Base-by-base conservation (phyloP, 306 rosid species). In the Cucumis hystrix region DNA sequence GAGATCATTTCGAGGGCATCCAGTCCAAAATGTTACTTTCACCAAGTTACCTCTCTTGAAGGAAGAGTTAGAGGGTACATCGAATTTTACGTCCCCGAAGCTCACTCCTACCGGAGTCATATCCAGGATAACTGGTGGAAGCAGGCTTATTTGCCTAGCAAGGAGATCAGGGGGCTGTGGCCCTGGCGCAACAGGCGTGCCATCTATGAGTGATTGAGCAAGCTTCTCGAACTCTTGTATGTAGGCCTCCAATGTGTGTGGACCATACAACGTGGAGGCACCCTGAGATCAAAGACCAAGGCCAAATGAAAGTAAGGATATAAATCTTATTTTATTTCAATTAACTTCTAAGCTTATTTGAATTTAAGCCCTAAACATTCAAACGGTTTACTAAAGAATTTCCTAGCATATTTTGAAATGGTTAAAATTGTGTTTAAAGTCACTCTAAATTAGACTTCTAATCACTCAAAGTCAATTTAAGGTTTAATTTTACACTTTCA, bases 161-260 rank as follows among this genome's bases (percentile, higher is more conserved):
- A 91, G 80, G 62, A 91, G 97, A 87, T 94, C 87, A 18, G 98
- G 98, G 30, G 97, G 98, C 52, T 76, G 96, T 47, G 96, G 95
- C 54, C 97, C 98, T 2, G 91, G 35, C 78, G 85, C 87, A 30
- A 91, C 83, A 0, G 80, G 69, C 74, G 84, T 65, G 66, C 81
- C 64, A 7, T 69, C 75, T 51, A 82, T 37, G 52, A 94, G 89
- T 45, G 96, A 91, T 35, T 40, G 77, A 10, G 96, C 97, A 25
- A 94, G 97, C 86, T 90, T 94, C 84, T 83, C 83, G 81, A 94
- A 94, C 87, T 94, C 98, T 57, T 94, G 97, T 82, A 91, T 89
- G 83, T 94, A 94, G 78, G 91, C 97, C 49, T 80, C 83, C 21
- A 94, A 79, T 0, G 96, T 91, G 85, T 94, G 93, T 5, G 97